Percentiles rank a stretch among this genome's conserved stretches.
Evolutionary conservation across 495 filamentous ascomycete genomes (phyloP).

Genomic region (Xylaria cubensis): DNA sequence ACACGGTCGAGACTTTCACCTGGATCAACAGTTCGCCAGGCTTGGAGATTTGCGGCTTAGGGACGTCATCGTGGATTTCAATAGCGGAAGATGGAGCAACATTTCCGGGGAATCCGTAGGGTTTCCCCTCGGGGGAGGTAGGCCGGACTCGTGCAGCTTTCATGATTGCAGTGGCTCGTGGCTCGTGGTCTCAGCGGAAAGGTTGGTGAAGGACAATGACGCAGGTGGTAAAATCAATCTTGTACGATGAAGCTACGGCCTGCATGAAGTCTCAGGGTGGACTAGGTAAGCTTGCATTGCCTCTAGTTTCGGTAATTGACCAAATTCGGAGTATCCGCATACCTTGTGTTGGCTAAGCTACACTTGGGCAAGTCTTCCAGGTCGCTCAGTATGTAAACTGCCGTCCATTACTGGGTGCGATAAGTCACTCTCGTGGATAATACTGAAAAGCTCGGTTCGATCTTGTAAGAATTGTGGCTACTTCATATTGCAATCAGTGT

Average conservation of each 20-base stretch:
- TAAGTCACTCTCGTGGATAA: background rate
- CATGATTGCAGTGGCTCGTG: background rate
- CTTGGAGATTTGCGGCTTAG: background rate
- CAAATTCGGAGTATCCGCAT: background rate
- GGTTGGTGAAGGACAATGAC: background rate
- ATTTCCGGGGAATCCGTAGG: background rate
- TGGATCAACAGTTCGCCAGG: conserved; percentile 3
- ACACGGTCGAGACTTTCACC: background rate
- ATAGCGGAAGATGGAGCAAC: background rate
- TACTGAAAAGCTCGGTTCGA: background rate
- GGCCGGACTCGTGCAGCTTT: background rate
- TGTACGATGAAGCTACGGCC: background rate
- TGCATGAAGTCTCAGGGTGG: background rate
- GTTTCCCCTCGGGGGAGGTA: background rate
- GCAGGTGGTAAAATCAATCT: background rate
- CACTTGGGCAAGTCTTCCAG: background rate
- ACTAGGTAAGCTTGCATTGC: background rate
- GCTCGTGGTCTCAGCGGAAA: background rate
- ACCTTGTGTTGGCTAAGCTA: background rate
- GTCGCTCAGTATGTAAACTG: background rate
- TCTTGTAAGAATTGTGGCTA: background rate
- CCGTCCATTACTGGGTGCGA: background rate
- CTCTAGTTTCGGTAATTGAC: background rate
- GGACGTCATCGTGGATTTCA: conserved; percentile 1
- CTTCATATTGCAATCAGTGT: too few species aligned